A percentile compares a stretch with the other conserved stretches of the same genome.
phyloP scores from a whole-genome alignment of 129 eudicot genomes.

The Arctium lappa region DNA sequence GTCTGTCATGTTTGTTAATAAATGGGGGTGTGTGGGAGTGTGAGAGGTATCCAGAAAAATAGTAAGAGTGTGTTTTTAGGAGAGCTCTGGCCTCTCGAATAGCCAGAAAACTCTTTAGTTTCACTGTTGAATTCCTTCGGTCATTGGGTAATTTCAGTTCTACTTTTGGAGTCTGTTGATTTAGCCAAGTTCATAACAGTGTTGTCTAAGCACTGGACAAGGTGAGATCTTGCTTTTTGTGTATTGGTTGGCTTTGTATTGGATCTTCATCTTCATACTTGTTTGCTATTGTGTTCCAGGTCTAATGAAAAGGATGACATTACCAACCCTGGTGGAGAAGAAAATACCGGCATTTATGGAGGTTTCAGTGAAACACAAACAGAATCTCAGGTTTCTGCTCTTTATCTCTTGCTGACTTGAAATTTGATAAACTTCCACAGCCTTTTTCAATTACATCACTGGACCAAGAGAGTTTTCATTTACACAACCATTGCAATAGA shows the following conservation, averaged over 20 bases:
- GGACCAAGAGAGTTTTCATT: not conserved
- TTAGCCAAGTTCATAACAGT: too few relatives aligned
- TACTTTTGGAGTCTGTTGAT: too few relatives aligned
- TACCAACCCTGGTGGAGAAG: constrained; percentile 30
- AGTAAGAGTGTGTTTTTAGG: too few relatives aligned
- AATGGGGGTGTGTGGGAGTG: too few relatives aligned
- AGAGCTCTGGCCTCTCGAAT: too few relatives aligned
- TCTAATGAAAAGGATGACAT: constrained; percentile 47
- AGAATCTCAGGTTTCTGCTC: constrained; percentile 76
- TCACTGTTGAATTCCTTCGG: too few relatives aligned
- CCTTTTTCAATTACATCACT: too few relatives aligned
- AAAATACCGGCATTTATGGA: constrained; percentile 44
- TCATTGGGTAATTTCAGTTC: too few relatives aligned
- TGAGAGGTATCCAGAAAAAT: too few relatives aligned
- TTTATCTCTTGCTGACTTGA: constrained; percentile 2
- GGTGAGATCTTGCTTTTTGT: not conserved
- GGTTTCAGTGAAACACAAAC: constrained; percentile 93
- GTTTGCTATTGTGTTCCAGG: constrained; percentile 38
- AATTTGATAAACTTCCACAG: not conserved
- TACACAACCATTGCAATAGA: not conserved
- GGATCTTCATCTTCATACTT: not conserved
- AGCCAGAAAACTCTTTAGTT: too few relatives aligned
- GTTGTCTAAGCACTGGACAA: too few relatives aligned
- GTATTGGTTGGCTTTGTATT: not conserved
- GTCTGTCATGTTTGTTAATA: too few relatives aligned